A percentile compares a stretch with the other conserved stretches of the same genome.
These are phyloP conservation scores for Globisporangium canariense DNA, from an alignment of 352 stramenopile genomes.

Conservation along the genomic window DNA sequence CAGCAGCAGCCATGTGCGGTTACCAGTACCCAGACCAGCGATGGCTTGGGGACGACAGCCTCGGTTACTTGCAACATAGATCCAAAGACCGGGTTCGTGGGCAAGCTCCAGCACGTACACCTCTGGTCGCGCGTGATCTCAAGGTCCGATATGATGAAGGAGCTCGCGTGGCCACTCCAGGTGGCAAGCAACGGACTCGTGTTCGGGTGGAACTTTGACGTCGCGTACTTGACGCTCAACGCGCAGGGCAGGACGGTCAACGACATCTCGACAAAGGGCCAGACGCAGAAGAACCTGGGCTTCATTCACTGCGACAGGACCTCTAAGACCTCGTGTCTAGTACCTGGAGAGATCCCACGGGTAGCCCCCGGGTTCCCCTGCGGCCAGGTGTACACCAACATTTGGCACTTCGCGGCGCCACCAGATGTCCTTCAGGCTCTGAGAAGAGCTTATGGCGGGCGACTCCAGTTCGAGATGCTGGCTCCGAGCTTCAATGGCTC, in stretches of 20 bases:
- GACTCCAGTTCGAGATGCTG: conserved; percentile 67
- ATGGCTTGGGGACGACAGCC: background rate
- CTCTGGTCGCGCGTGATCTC: conserved; percentile 50
- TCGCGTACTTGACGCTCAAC: conserved; percentile 20
- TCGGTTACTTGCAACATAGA: conserved; percentile 29
- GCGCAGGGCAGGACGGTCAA: conserved; percentile 25
- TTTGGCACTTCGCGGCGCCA: conserved; percentile 66
- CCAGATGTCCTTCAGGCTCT: conserved; percentile 28
- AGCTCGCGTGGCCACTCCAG: conserved; percentile 52
- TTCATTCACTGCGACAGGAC: conserved; percentile 26
- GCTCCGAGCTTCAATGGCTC: conserved; percentile 66
- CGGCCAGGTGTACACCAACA: conserved; percentile 56
- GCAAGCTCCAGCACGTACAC: conserved; percentile 56
- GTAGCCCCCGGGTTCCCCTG: conserved; percentile 51
- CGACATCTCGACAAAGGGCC: conserved; percentile 47
- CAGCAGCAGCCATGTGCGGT: conserved; percentile 5
- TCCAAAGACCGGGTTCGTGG: conserved; percentile 26
- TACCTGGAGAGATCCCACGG: conserved; percentile 33
- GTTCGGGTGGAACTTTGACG: conserved; percentile 66
- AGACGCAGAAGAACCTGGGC: conserved; percentile 40
- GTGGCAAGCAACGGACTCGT: conserved; percentile 54
- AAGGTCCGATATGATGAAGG: conserved; percentile 43
- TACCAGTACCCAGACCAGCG: background rate
- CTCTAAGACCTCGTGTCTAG: conserved; percentile 21
- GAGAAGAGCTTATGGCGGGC: conserved; percentile 46